phyloP scores from a whole-genome alignment of 2,329 filamentous ascomycete species.

The Hymenoscyphus linearis region DNA sequence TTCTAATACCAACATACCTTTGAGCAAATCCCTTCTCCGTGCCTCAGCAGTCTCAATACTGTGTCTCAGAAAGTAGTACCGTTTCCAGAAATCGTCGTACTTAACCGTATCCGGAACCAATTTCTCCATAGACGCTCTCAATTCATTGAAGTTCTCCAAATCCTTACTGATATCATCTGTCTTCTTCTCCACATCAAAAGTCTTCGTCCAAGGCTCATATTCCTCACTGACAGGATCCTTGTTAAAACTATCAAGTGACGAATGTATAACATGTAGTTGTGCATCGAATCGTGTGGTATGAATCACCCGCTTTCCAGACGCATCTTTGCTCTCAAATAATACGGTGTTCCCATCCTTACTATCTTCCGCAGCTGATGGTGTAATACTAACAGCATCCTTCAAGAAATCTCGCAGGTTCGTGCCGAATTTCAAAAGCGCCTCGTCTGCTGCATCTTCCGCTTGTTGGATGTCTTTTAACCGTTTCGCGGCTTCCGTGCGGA shows the following conservation, averaged over 20 bases:
- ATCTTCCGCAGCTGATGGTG: conserved; percentile 57
- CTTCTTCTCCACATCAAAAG: conserved; percentile 77
- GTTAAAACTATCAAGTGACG: conserved; percentile 72
- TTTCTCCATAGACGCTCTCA: conserved; percentile 87
- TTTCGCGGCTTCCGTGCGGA: conserved; percentile 73
- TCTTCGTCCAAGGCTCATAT: conserved; percentile 66
- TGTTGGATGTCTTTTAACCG: conserved; percentile 83
- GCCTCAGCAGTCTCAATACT: conserved; percentile 92
- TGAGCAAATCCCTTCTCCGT: conserved; percentile 80
- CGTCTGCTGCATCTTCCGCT: conserved; percentile 93
- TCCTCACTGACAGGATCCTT: conserved; percentile 73
- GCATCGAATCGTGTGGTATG: conserved; percentile 93
- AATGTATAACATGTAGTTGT: conserved; percentile 92
- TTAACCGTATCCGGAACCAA: conserved; percentile 89
- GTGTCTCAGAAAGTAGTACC: conserved; percentile 92
- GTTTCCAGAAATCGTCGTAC: conserved; percentile 84
- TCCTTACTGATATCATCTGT: conserved; percentile 79
- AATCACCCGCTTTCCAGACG: conserved; percentile 84
- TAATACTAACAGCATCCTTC: conserved; percentile 82
- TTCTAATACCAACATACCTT: conserved; percentile 55
- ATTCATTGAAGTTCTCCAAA: conserved; percentile 78
- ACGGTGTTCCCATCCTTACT: conserved; percentile 52
- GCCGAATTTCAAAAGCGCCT: conserved; percentile 87
- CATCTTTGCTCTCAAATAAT: conserved; percentile 91
- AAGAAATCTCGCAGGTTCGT: conserved; percentile 85